Evolutionary conservation across 2,329 filamentous ascomycete species (phyloP).

Genomic region (Colletotrichum abscissum): DNA sequence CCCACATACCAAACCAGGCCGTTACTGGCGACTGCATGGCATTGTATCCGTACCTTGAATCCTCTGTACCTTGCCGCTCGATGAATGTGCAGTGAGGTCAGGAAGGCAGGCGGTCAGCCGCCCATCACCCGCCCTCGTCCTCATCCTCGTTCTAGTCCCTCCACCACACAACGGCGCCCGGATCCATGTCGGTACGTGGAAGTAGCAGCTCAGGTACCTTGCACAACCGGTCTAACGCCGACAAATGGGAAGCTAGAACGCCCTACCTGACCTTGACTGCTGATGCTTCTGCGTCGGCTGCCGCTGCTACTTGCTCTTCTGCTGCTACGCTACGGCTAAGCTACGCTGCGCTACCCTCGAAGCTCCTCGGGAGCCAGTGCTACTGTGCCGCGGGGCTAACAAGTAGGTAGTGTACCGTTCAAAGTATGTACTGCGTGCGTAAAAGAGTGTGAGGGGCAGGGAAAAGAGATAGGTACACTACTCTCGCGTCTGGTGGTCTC

Average conservation of each 20-base stretch:
- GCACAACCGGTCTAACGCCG: conserved; percentile 24
- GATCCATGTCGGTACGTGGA: conserved; percentile 29
- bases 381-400: conserved; percentile 7
- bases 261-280: background rate
- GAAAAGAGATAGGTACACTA: background rate
- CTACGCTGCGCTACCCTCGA: background rate
- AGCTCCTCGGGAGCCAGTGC: conserved; percentile 27
- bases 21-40: conserved; percentile 3
- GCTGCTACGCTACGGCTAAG: conserved; percentile 13
- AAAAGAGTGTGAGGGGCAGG: background rate
- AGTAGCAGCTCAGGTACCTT: conserved; percentile 31
- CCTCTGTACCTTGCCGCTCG: conserved; percentile 4
- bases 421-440: background rate
- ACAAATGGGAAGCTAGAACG: conserved; percentile 14
- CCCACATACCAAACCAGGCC: background rate
- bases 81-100: conserved; percentile 14
- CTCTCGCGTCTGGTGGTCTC: no score
- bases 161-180: background rate
- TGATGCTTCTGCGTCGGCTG: conserved; percentile 10
- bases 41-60: background rate
- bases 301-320: conserved; percentile 23
- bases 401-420: background rate
- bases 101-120: conserved; percentile 13
- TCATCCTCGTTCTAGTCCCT: background rate
- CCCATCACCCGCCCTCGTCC: conserved; percentile 8